Conservation (phyloP, 2,329 filamentous ascomycete genomes). For the Clonostachys solani region DNA sequence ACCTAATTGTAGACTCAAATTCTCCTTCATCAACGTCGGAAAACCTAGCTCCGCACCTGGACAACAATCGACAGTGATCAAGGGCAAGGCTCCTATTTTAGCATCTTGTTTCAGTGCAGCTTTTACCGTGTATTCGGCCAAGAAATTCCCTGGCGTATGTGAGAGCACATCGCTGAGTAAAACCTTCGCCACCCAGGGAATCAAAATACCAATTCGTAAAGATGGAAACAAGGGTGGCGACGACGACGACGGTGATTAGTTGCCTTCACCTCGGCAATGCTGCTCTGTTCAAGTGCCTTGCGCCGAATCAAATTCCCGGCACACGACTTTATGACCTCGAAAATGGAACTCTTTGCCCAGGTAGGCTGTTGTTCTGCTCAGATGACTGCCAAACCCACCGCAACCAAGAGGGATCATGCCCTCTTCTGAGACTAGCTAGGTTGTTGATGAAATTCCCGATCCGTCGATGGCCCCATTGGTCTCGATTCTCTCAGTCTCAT, state of each 20-base stretch:
- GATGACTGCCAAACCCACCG: too few species aligned
- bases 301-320: neutral
- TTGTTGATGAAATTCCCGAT: too few species aligned
- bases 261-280: neutral
- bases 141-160: constrained; percentile 97
- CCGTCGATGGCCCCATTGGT: too few species aligned
- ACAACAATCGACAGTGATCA: constrained; percentile 50
- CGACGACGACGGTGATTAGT: constrained; percentile 35
- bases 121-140: constrained; percentile 93
- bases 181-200: constrained; percentile 87
- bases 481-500: too few species aligned
- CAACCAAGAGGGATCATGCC: too few species aligned
- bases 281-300: neutral
- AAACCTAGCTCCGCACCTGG: constrained; percentile 30
- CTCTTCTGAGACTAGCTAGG: too few species aligned
- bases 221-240: constrained; percentile 61
- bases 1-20: constrained; percentile 44
- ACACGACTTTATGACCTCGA: neutral
- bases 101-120: constrained; percentile 82
- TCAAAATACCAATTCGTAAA: constrained; percentile 95
- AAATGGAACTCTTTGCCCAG: too few species aligned
- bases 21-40: constrained; percentile 83
- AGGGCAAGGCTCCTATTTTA: constrained; percentile 73
- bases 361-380: too few species aligned
- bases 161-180: constrained; percentile 90